phyloP scores from a whole-genome alignment of 495 filamentous ascomycete genomes.

The Margaritispora aquatica region DNA sequence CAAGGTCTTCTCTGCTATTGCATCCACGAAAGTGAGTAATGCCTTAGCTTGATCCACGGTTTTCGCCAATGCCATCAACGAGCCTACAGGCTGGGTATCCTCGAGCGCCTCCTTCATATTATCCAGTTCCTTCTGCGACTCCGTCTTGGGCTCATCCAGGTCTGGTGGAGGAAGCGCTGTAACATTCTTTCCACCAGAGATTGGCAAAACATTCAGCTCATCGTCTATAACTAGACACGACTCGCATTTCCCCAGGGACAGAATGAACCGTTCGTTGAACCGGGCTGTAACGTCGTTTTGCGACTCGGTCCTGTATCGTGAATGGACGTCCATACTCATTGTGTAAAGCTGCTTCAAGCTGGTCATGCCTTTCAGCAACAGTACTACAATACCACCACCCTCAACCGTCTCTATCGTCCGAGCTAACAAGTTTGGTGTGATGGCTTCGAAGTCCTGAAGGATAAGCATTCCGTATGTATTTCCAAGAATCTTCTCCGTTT shows the following conservation, averaged over 20 bases:
- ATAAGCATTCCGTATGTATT: slow-evolving; percentile 99
- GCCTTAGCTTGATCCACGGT: slow-evolving; percentile 96
- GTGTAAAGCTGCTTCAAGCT: slow-evolving; percentile 97
- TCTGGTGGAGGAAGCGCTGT: slow-evolving; percentile 71
- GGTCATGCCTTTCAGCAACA: slow-evolving; percentile 93
- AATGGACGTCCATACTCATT: slow-evolving; percentile 96
- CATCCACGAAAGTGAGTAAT: slow-evolving; percentile 89
- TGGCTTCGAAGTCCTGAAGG: slow-evolving; percentile 94
- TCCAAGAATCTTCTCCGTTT: slow-evolving; percentile 98
- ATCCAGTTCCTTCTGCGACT: slow-evolving; percentile 70
- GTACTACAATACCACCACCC: slow-evolving; percentile 84
- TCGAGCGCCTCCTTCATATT: slow-evolving; percentile 80
- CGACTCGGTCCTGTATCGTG: slow-evolving; percentile 93
- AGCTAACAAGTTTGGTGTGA: slow-evolving; percentile 93
- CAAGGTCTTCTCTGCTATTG: slow-evolving; percentile 93
- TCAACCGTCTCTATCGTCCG: slow-evolving; percentile 97
- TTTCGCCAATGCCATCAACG: slow-evolving; percentile 74
- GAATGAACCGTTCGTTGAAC: slow-evolving; percentile 96
- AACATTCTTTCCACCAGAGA: slow-evolving; percentile 93
- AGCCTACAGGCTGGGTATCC: slow-evolving; percentile 80
- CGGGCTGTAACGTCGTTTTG: slow-evolving; percentile 91
- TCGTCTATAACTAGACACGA: slow-evolving; percentile 96
- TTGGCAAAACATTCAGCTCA: slow-evolving; percentile 94
- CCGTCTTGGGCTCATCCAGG: slow-evolving; percentile 56
- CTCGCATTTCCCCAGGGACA: slow-evolving; percentile 90